Percentiles rank a stretch among this genome's conserved stretches.
Evolutionary conservation across 192 early-diverging fungal species (phyloP).

Genomic region (Gaertneriomyces sp.): DNA sequence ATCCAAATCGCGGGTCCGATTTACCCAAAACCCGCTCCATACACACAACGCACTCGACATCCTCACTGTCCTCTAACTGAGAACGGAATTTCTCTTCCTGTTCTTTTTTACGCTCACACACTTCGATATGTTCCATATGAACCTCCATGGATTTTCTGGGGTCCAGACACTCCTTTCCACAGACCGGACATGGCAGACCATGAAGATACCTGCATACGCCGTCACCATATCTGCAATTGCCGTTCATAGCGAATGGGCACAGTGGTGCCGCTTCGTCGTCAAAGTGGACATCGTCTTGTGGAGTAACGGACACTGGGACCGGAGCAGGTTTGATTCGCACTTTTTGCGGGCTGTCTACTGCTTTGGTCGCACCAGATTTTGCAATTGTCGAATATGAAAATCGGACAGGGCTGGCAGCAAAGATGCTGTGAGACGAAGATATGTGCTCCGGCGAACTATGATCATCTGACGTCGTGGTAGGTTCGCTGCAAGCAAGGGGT

Average conservation of each 20-base stretch:
- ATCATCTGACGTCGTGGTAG: no score
- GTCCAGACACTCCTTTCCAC: constrained; percentile 39
- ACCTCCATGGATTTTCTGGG: constrained; percentile 21
- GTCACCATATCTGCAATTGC: constrained; percentile 38
- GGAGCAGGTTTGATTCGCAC: not conserved
- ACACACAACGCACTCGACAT: constrained; percentile 52
- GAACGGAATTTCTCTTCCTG: not conserved
- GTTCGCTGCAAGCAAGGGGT: no score
- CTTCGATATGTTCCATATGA: constrained; percentile 22
- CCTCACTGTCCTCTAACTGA: constrained; percentile 18
- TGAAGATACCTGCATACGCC: constrained; percentile 39
- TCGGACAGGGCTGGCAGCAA: no score
- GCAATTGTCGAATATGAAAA: not conserved
- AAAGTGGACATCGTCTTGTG: not conserved
- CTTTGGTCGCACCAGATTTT: not conserved
- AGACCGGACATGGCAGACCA: constrained; percentile 43
- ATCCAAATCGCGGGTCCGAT: constrained; percentile 47
- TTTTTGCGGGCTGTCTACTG: not conserved
- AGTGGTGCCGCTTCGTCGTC: constrained; percentile 17
- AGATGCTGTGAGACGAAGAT: no score
- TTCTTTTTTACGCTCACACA: constrained; percentile 3
- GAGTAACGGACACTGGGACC: not conserved
- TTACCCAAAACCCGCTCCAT: constrained; percentile 45
- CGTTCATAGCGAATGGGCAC: constrained; percentile 47
- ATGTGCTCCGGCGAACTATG: no score